Conservation (phyloP, 2,329 filamentous ascomycete species). For the Apiospora marii region DNA sequence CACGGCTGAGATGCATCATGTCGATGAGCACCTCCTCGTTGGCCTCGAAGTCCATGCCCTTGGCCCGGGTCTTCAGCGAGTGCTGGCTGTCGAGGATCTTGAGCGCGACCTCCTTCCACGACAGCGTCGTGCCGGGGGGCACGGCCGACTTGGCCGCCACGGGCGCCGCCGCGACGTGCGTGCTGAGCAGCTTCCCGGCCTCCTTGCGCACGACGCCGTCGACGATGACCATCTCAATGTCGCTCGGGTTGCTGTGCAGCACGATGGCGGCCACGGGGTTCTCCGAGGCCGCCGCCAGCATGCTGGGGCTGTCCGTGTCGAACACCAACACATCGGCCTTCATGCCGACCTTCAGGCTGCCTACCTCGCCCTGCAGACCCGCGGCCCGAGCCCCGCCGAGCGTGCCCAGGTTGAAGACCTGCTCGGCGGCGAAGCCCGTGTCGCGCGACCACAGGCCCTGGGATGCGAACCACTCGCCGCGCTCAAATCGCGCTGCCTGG, state of each 20-base stretch:
- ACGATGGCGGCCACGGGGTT: constrained; percentile 32
- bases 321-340: constrained; percentile 58
- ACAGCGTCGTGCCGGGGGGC: constrained; percentile 23
- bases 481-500: constrained; percentile 40
- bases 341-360: constrained; percentile 54
- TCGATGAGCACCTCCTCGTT: constrained; percentile 25
- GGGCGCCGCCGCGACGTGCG: constrained; percentile 24
- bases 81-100: constrained; percentile 26
- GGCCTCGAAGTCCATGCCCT: constrained; percentile 25
- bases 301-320: constrained; percentile 37
- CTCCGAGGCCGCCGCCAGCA: constrained; percentile 31
- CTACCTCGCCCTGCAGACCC: constrained; percentile 50
- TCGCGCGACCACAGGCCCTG: constrained; percentile 36
- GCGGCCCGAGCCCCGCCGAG: constrained; percentile 53
- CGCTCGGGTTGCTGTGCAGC: constrained; percentile 30
- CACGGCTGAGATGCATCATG: constrained; percentile 22
- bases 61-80: constrained; percentile 23
- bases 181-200: constrained; percentile 27
- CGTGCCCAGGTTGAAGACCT: constrained; percentile 58
- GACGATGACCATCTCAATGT: constrained; percentile 31
- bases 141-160: constrained; percentile 8
- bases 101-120: constrained; percentile 27
- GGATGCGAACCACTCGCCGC: constrained; percentile 40
- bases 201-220: constrained; percentile 30
- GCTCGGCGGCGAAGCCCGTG: constrained; percentile 45